Evolutionary conservation across 1,284 basidiomycete species (phyloP), one percentile per base, ranked within the genome.

Genomic region (Waitea zeae): DNA sequence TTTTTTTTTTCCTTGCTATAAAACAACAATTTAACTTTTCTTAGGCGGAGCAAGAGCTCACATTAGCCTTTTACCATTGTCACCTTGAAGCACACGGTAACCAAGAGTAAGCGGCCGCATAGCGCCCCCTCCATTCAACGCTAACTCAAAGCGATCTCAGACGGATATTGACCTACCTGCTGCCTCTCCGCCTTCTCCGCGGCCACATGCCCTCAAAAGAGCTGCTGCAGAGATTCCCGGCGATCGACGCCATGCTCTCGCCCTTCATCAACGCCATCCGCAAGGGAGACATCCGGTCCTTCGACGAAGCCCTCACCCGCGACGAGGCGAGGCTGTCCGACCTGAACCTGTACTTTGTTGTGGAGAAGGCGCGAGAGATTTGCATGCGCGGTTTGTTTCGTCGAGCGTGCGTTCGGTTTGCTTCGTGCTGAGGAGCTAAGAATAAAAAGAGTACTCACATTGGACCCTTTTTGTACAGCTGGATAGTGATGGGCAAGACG

Each of bases 361-460:
- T 96, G 4, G 92, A 97, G 57, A 73, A 79, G 39, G 87, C 83
- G 2, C 59, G 93, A 20, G 89, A 96, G 48, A 64, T 86, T 2
- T 90, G 84, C 47, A 58, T 97, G 34, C 61, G 92, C 32, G 74
- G 81, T 5, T 56, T 96, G 19, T 88, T 97, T 57, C 73, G 86
- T 47, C 68, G 72, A 52, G 86, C 86, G 78, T 93, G 55, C 51
- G 77, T 34, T 22, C 30, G n/a, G n/a, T n/a, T n/a, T n/a, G n/a
- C n/a, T n/a, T n/a, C n/a, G n/a, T n/a, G n/a, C n/a, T n/a, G n/a
- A n/a, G n/a, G n/a, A n/a, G n/a, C n/a, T n/a, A n/a, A n/a, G n/a
- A n/a, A n/a, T n/a, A n/a, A n/a, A n/a, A n/a, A n/a, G n/a, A n/a
- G n/a, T 24, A 35, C 13, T 12, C 17, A 30, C 17, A 24, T n/a